Evolutionary conservation across 2,329 filamentous ascomycete species (phyloP).

Genomic region (Colletotrichum liriopes): DNA sequence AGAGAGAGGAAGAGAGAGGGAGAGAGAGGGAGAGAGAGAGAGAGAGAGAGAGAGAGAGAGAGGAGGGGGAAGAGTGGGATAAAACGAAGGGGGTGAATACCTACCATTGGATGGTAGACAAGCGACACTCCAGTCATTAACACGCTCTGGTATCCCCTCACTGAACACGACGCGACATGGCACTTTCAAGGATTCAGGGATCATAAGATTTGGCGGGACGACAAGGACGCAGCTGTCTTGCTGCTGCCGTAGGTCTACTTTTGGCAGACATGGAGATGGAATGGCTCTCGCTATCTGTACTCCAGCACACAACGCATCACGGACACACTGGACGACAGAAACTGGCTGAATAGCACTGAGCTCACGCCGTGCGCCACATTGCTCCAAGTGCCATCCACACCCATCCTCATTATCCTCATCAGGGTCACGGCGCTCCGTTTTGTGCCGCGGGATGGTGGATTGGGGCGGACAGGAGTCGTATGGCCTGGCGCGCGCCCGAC

Average conservation of each 20-base stretch:
- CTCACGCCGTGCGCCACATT: constrained; percentile 8
- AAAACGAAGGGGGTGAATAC: constrained; percentile 3
- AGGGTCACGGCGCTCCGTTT: constrained; percentile 10
- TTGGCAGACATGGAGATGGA: constrained; percentile 14
- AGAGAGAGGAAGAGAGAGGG: neutral
- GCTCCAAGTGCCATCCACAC: neutral
- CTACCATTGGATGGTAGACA: neutral
- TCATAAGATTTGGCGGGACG: constrained; percentile 1
- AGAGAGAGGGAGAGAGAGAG: neutral
- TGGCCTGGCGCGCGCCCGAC: constrained; percentile 23
- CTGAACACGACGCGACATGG: constrained; percentile 20
- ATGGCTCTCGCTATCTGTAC: neutral
- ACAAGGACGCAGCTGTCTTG: neutral
- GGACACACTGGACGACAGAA: neutral
- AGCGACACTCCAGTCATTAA: constrained; percentile 1
- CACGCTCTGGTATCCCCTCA: neutral
- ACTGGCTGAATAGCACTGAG: neutral
- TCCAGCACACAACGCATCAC: neutral
- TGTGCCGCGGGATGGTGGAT: constrained; percentile 14
- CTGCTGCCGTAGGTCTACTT: constrained; percentile 1
- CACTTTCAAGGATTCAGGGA: constrained; percentile 16
- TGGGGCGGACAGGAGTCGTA: constrained; percentile 14
- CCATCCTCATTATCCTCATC: neutral
- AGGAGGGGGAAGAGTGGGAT: neutral
- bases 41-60: neutral